Evolutionary conservation across 1,139 yeast genomes (phyloP).

Genomic region (Hansenula sp.): DNA sequence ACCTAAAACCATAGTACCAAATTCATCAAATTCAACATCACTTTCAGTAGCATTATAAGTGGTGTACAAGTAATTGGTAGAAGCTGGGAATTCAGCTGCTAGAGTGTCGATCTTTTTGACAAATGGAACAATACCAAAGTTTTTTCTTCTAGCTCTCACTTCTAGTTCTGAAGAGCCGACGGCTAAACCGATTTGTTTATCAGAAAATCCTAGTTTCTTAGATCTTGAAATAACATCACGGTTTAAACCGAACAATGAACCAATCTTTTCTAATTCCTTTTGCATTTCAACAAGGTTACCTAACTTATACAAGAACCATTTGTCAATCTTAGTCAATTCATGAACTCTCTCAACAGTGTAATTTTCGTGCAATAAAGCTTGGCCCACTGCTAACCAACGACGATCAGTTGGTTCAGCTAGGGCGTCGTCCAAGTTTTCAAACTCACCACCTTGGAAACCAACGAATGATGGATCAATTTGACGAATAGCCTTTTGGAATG

Average conservation of each 20-base stretch:
- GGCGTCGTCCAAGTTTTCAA: conserved; percentile 40
- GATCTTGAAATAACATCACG: conserved; percentile 72
- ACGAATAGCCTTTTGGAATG: conserved; percentile 96
- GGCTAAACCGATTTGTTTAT: conserved; percentile 82
- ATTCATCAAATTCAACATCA: conserved; percentile 82
- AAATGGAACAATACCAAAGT: conserved; percentile 79
- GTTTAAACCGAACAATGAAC: conserved; percentile 54
- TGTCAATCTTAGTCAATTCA: conserved; percentile 87
- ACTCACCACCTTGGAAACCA: conserved; percentile 84
- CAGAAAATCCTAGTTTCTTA: conserved; percentile 93
- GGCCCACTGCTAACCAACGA: conserved; percentile 98
- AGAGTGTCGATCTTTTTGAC: conserved; percentile 96
- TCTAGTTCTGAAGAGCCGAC: conserved; percentile 68
- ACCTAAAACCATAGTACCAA: conserved; percentile 92
- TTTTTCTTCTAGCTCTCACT: conserved; percentile 76
- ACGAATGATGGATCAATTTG: conserved; percentile 89
- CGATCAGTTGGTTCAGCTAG: conserved; percentile 93
- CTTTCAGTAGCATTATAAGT: conserved; percentile 89
- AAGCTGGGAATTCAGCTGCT: conserved; percentile 98
- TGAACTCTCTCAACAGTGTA: conserved; percentile 91
- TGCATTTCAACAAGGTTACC: conserved; percentile 89
- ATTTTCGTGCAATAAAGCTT: conserved; percentile 86
- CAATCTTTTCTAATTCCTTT: conserved; percentile 66
- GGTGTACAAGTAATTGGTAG: conserved; percentile 91
- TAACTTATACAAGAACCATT: conserved; percentile 92